These are phyloP conservation scores for Chaetomidium leptoderma DNA, from an alignment of 495 filamentous ascomycete genomes.

Conservation along the genomic window DNA sequence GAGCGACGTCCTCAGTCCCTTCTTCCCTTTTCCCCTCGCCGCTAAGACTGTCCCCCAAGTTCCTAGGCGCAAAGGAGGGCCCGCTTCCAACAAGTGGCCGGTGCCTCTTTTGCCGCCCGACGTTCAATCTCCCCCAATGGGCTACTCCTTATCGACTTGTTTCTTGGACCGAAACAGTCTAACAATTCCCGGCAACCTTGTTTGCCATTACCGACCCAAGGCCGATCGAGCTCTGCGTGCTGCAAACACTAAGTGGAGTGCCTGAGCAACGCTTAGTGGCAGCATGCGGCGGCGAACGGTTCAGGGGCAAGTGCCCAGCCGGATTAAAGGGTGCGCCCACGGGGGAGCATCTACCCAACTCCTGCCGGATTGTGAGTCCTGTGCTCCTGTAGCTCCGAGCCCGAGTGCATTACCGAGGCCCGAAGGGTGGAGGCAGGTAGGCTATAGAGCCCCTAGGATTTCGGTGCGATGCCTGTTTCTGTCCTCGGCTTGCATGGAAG, in stretches of 20 bases:
- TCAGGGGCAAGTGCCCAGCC: slow-evolving; percentile 3
- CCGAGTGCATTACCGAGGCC: slow-evolving; percentile 19
- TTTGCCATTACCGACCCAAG: slow-evolving; percentile 12
- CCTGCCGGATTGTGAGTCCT: neutral
- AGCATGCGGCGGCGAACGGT: slow-evolving; percentile 7
- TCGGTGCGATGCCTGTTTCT: slow-evolving; percentile 15
- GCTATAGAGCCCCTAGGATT: slow-evolving; percentile 11
- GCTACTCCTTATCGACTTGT: neutral
- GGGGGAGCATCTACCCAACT: slow-evolving; percentile 15
- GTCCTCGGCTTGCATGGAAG: slow-evolving; percentile 20
- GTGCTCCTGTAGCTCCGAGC: slow-evolving; percentile 12
- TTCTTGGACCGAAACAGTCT: slow-evolving; percentile 16
- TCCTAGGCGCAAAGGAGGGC: slow-evolving; percentile 2
- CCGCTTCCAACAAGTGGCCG: neutral
- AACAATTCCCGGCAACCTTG: slow-evolving; percentile 16
- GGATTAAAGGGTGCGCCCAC: slow-evolving; percentile 8
- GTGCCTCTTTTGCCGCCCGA: neutral
- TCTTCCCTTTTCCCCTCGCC: neutral
- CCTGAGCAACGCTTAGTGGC: neutral
- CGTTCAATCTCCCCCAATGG: neutral
- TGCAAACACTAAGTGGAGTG: slow-evolving; percentile 5
- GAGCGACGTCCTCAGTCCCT: slow-evolving; percentile 7
- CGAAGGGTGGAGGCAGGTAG: slow-evolving; percentile 10
- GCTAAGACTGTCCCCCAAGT: neutral
- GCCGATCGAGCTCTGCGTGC: slow-evolving; percentile 10